Conservation (phyloP, 2,329 filamentous ascomycete genomes). For the Ceratocystis eucalypticola region DNA sequence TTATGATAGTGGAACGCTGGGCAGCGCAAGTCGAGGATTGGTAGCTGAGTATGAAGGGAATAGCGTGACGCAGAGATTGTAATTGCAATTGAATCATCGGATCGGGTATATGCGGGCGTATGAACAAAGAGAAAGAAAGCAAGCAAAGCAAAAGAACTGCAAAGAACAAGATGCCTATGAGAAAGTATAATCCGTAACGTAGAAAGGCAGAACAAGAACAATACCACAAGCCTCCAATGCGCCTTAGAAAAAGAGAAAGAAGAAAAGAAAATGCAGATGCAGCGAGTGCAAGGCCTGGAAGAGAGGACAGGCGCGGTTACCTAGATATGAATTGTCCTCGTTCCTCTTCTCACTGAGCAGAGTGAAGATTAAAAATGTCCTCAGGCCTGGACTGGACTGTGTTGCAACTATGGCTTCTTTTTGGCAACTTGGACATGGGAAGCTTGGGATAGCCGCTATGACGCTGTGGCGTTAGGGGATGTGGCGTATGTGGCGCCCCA, state of each 20-base stretch:
- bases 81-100: constrained; percentile 17
- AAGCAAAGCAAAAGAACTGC: neutral
- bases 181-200: neutral
- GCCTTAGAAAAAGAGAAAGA: neutral
- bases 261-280: neutral
- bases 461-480: constrained; percentile 7
- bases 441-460: constrained; percentile 4
- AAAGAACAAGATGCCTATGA: neutral
- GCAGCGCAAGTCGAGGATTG: neutral
- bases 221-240: neutral
- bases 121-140: neutral
- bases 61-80: constrained; percentile 8
- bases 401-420: constrained; percentile 16
- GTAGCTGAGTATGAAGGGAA: constrained; percentile 9
- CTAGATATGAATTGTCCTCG: neutral
- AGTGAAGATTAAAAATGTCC: neutral
- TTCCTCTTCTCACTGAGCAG: neutral
- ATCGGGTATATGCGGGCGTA: neutral
- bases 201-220: neutral
- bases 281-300: neutral
- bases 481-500: neutral
- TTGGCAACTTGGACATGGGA: neutral
- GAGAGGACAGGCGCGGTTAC: neutral
- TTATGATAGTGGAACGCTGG: neutral
- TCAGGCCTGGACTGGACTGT: neutral